Percentiles rank a stretch among this genome's conserved stretches.
phyloP scores from a whole-genome alignment of 208 protist species.

The Novymonas esmeraldas region DNA sequence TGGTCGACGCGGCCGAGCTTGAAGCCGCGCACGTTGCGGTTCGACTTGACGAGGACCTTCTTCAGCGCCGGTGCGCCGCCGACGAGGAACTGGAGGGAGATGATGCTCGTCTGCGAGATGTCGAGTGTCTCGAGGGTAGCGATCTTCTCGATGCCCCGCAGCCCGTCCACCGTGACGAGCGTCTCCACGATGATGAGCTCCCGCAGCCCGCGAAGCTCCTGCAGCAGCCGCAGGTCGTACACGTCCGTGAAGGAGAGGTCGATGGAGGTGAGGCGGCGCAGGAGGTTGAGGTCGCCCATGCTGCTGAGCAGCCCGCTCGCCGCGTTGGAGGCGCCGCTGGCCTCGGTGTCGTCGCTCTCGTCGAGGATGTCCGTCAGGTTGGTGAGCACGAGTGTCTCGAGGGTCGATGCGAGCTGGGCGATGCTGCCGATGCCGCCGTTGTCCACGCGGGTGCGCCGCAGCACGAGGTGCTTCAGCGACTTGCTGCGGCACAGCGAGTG shows the following conservation, averaged over 20 bases:
- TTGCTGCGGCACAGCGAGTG: constrained; percentile 58
- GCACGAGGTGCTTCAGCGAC: constrained; percentile 56
- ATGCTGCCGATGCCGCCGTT: constrained; percentile 56
- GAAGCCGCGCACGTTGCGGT: constrained; percentile 66
- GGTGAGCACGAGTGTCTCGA: constrained; percentile 61
- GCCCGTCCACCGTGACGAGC: constrained; percentile 64
- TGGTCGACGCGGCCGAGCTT: constrained; percentile 49
- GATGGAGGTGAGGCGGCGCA: constrained; percentile 31
- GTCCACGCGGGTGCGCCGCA: constrained; percentile 63
- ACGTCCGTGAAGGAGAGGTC: constrained; percentile 65
- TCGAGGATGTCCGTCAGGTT: constrained; percentile 47
- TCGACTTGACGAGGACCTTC: constrained; percentile 46
- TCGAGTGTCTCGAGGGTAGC: constrained; percentile 51
- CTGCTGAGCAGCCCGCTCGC: constrained; percentile 47
- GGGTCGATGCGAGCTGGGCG: constrained; percentile 40
- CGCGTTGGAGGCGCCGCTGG: constrained; percentile 13
- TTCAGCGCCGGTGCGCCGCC: constrained; percentile 38
- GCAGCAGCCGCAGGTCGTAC: constrained; percentile 49
- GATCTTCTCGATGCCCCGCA: constrained; percentile 66
- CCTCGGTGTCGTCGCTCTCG: constrained; percentile 29
- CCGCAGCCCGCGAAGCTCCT: constrained; percentile 27
- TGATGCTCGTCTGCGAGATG: constrained; percentile 74
- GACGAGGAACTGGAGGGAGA: constrained; percentile 67
- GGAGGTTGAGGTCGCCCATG: constrained; percentile 35
- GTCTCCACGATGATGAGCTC: constrained; percentile 64